These are phyloP conservation scores for Sinapis alba DNA, from an alignment of 441 rosid genomes.

Conservation along the genomic window DNA sequence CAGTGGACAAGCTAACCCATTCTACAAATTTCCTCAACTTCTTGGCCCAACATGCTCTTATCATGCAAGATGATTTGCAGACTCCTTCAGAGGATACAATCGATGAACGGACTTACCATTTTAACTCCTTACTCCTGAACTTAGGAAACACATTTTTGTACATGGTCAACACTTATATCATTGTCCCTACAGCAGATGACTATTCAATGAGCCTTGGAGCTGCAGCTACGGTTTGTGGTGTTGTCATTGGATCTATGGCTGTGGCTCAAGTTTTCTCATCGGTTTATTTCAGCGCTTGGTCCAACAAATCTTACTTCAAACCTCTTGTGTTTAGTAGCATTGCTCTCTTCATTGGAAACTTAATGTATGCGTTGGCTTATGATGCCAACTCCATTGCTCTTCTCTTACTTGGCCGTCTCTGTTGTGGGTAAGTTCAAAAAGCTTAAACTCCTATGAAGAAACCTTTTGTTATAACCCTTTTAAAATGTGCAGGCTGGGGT, in stretches of 20 bases:
- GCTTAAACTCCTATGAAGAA: not conserved
- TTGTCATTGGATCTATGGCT: slow-evolving; percentile 98
- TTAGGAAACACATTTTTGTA: slow-evolving; percentile 89
- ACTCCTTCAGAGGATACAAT: slow-evolving; percentile 66
- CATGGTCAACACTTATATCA: slow-evolving; percentile 96
- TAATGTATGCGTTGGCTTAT: slow-evolving; percentile 93
- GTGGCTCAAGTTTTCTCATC: slow-evolving; percentile 98
- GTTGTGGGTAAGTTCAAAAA: slow-evolving; percentile 78
- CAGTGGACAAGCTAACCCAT: slow-evolving; percentile 78
- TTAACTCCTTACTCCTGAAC: slow-evolving; percentile 83
- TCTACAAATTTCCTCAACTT: slow-evolving; percentile 91
- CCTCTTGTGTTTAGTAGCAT: slow-evolving; percentile 95
- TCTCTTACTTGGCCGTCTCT: slow-evolving; percentile 86
- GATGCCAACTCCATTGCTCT: slow-evolving; percentile 69
- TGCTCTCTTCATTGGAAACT: slow-evolving; percentile 78
- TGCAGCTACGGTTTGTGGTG: slow-evolving; percentile 98
- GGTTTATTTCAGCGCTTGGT: slow-evolving; percentile 98
- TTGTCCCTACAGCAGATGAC: slow-evolving; percentile 98
- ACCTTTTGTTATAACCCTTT: slow-evolving; percentile 4
- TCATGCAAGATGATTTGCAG: slow-evolving; percentile 93
- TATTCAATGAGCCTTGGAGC: slow-evolving; percentile 97
- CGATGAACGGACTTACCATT: slow-evolving; percentile 78
- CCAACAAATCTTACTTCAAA: slow-evolving; percentile 88
- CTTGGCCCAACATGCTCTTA: slow-evolving; percentile 97
- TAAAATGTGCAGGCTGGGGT: slow-evolving; percentile 72